phyloP scores from a whole-genome alignment of 106 monocot genomes.

The Agapanthus africanus region DNA sequence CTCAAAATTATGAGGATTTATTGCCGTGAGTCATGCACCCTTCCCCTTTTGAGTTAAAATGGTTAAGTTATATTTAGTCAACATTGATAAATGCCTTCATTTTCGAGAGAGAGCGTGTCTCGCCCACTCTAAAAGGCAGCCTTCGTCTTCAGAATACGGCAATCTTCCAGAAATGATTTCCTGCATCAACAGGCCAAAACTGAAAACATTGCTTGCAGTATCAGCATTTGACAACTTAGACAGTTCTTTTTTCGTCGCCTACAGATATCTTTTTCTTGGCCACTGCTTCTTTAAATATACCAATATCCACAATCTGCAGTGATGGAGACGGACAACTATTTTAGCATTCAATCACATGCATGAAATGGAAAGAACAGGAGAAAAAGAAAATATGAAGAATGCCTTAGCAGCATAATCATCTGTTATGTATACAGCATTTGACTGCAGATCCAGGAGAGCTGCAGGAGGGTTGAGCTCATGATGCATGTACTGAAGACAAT shows the following conservation, averaged over 20 bases:
- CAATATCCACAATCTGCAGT: constrained; percentile 36
- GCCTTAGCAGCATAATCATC: constrained; percentile 96
- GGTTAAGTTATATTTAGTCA: too few species aligned
- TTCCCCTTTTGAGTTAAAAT: too few species aligned
- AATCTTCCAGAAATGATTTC: constrained; percentile 76
- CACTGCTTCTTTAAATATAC: constrained; percentile 39
- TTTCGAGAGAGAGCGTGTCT: too few species aligned
- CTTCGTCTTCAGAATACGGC: constrained; percentile 36
- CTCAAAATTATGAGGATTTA: too few species aligned
- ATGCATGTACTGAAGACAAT: constrained; percentile 92
- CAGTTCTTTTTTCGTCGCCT: constrained; percentile 15
- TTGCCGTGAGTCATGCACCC: too few species aligned
- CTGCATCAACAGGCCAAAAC: constrained; percentile 60
- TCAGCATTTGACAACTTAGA: constrained; percentile 16
- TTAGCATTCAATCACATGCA: not conserved
- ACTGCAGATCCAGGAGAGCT: constrained; percentile 51
- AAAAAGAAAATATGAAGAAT: not conserved
- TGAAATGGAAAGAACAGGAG: not conserved
- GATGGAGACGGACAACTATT: not conserved
- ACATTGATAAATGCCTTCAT: too few species aligned
- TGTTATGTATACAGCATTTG: constrained; percentile 52
- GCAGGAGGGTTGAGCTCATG: constrained; percentile 76
- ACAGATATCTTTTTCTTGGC: constrained; percentile 6
- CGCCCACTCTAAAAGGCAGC: constrained; percentile 48
- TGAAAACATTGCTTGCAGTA: constrained; percentile 54